Percentiles rank a stretch among this genome's conserved stretches.
phyloP scores from a whole-genome alignment of 164 flowering plant species.

The Magnolia officinalis region DNA sequence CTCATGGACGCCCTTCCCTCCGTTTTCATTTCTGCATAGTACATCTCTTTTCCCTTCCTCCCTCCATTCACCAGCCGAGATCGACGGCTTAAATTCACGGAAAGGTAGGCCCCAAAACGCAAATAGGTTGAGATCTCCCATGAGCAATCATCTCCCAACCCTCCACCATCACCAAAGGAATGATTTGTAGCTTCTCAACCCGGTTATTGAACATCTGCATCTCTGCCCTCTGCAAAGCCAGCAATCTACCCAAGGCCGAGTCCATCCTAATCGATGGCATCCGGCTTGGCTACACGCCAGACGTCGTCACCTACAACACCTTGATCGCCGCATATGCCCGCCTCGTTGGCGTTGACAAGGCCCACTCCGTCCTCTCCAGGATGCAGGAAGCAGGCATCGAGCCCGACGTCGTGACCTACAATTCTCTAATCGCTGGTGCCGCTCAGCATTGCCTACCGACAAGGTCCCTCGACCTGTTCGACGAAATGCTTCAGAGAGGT shows the following conservation, averaged over 20 bases:
- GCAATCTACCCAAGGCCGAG: conserved; percentile 64
- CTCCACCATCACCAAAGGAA: conserved; percentile 16
- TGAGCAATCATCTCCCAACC: neutral
- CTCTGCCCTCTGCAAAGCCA: conserved; percentile 61
- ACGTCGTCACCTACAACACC: conserved; percentile 80
- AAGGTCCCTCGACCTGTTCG: conserved; percentile 45
- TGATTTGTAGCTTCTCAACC: conserved; percentile 46
- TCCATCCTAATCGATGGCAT: conserved; percentile 56
- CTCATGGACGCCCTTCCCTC: no score
- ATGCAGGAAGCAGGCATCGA: conserved; percentile 69
- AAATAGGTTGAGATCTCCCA: neutral
- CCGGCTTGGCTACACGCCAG: conserved; percentile 65
- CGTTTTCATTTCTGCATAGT: no score
- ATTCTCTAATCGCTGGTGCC: conserved; percentile 73
- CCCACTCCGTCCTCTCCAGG: conserved; percentile 49
- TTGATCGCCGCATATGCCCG: conserved; percentile 64
- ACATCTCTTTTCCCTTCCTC: neutral
- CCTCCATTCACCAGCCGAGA: neutral
- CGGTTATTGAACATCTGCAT: conserved; percentile 64
- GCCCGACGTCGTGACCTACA: conserved; percentile 74
- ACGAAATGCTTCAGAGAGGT: conserved; percentile 64
- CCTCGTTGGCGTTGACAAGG: conserved; percentile 54
- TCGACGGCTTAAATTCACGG: neutral
- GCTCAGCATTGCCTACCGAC: conserved; percentile 28
- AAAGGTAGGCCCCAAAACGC: neutral